Evolutionary conservation across 495 filamentous ascomycete genomes (phyloP), one percentile per base, ranked within the genome.

Genomic region (Lasiosphaeris hirsuta): DNA sequence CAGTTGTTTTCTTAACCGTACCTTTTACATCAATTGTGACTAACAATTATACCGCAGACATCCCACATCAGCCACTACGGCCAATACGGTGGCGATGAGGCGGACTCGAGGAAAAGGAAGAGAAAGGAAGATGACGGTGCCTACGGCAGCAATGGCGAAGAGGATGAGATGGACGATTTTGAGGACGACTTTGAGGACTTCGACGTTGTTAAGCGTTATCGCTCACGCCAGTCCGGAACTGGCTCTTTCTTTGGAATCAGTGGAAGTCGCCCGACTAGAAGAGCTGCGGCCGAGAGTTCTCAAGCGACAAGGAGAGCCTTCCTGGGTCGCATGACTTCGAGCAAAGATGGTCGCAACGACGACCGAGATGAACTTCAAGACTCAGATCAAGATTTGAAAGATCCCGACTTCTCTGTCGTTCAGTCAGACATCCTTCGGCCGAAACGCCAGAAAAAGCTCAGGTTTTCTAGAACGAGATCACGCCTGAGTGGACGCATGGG

Each of bases 281-380:
- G 23, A 30, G 23, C 23, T 30, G 23, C 23, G 23, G 23, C 23
- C 5, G 23, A 5, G 5, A 30, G 23, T 30, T 30, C 23, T 30
- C 23, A 30, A 30, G 23, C 23, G 5, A 30, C 23, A 30, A 30
- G 5, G 23, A 30, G 5, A 30, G 23, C 23, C 23, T 30, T 30
- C 23, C 23, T 30, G 23, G 23, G 23, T 30, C 23, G 23, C 23
- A 30, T 30, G 23, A 5, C 23, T 30, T 5, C 23, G 23, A 30
- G 23, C 23, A 30, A 30, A 30, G 23, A 30, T 5, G 23, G 23
- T 5, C 48, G 62, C 5, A 69, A 74, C 30, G 67, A 77, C 5
- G 78, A 79, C 19, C 64, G 64, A 11, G 76, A 79, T 53, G 74
- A 78, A 42, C 65, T 81, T 8, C 76, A 76, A 14, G 65, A 63